Conservation (phyloP, 2,329 filamentous ascomycete genomes). For the Alternaria brassicicola region DNA sequence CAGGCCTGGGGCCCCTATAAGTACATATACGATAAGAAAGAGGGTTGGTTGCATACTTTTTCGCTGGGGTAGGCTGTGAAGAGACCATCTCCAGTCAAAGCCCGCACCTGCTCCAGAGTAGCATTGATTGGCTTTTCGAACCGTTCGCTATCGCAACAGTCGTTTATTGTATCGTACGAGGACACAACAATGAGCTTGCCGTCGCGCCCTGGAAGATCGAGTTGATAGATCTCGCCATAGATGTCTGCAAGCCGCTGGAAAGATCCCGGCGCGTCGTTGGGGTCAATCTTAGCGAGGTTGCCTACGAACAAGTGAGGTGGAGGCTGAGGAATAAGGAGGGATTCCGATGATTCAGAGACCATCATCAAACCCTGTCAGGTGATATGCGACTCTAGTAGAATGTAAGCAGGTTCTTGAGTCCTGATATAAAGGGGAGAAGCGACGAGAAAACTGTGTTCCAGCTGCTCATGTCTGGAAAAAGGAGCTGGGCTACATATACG, state of each 20-base stretch:
- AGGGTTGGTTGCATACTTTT: background rate
- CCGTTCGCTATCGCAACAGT: constrained; percentile 7
- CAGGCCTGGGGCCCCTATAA: background rate
- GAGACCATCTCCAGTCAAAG: constrained; percentile 7
- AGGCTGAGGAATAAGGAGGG: constrained; percentile 10
- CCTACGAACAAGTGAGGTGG: constrained; percentile 7
- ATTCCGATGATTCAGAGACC: constrained; percentile 5
- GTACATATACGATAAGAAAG: background rate
- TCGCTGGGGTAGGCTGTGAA: constrained; percentile 13
- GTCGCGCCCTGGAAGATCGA: constrained; percentile 5
- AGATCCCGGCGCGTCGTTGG: constrained; percentile 4
- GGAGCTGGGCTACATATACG: constrained; percentile 1
- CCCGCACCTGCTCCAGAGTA: constrained; percentile 10
- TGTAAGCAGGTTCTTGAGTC: background rate
- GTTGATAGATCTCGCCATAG: constrained; percentile 13
- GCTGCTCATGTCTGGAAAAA: background rate
- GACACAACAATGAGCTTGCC: constrained; percentile 9
- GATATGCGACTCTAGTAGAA: background rate
- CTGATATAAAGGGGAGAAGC: background rate
- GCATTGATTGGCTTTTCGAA: constrained; percentile 12
- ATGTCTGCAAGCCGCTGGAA: constrained; percentile 9
- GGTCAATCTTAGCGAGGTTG: constrained; percentile 9
- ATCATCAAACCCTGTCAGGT: background rate
- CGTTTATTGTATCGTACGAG: constrained; percentile 13
- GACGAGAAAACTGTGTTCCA: background rate